Base-by-base conservation (phyloP, 78 protist genomes). In the Pigoraptor vietnamica region DNA sequence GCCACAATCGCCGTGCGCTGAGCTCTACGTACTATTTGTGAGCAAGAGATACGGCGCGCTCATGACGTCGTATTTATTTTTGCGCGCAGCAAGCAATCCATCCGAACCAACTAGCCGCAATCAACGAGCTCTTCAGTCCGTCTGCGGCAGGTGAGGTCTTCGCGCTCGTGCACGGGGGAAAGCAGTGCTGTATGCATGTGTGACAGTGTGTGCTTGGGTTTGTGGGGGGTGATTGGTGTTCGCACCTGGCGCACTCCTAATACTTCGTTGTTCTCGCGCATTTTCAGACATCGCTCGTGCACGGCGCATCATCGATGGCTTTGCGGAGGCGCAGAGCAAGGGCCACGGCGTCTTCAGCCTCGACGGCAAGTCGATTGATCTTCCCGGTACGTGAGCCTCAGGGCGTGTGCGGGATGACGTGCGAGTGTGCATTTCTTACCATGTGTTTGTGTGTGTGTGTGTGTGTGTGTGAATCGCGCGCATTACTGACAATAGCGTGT, bases 1-100 rank as follows among this genome's bases (percentile, higher is more conserved):
- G 67, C 14, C 29, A 48, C 67, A 48, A 14, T 48, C 67, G 67
- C 67, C 6, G 67, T 21, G 14, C 6, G 67, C 14, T 48, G 67
- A 21, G 14, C 6, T 48, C 14, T 14, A 48, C 6, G 67, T 48
- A 21, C 29, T 48, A 48, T 21, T 48, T 48, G n/a, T n/a, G n/a
- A n/a, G n/a, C n/a, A n/a, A n/a, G n/a, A n/a, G n/a, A n/a, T n/a
- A n/a, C n/a, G n/a, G n/a, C n/a, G n/a, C n/a, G n/a, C n/a, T n/a
- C n/a, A n/a, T n/a, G n/a, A n/a, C n/a, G n/a, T n/a, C n/a, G n/a
- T n/a, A n/a, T n/a, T n/a, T n/a, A n/a, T n/a, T 48, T 6, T 48
- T 14, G 14, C 84, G n/a, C n/a, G 32, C 84, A 79, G 39, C 81
- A 88, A 19, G 90, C 81, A 24, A 88, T 88, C 39, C 90, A 88